A percentile compares a stretch with the other conserved stretches of the same genome.
phyloP scores from a whole-genome alignment of 106 monocot species.

The Dactylorhiza incarnata region DNA sequence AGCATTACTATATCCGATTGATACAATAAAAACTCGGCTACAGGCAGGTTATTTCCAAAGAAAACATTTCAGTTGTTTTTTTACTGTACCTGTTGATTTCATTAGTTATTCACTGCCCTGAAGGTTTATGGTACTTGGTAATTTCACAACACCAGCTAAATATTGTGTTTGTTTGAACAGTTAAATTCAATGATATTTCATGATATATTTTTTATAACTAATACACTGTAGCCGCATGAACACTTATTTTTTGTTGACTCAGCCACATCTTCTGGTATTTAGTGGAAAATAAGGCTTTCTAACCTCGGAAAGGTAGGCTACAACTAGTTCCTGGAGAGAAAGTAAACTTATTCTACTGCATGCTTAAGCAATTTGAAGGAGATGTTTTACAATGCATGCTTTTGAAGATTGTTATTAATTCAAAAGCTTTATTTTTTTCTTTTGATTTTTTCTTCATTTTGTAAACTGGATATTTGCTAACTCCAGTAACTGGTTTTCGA shows the following conservation, averaged over 20 bases:
- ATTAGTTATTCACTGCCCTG: not conserved
- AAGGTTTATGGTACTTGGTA: not conserved
- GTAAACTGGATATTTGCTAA: not conserved
- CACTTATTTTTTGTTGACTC: too few species aligned
- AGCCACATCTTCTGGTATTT: too few species aligned
- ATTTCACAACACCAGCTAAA: not conserved
- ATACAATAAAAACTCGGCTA: slow-evolving; percentile 95
- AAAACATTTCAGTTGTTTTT: not conserved
- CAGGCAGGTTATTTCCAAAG: slow-evolving; percentile 39
- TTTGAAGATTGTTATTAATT: too few species aligned
- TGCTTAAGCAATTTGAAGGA: too few species aligned
- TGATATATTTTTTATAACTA: too few species aligned
- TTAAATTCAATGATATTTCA: not conserved
- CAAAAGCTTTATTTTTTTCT: too few species aligned
- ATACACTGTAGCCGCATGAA: too few species aligned
- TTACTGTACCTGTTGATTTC: not conserved
- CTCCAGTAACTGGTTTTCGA: not conserved
- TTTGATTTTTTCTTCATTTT: not conserved
- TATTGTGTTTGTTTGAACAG: not conserved
- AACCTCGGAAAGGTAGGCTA: too few species aligned
- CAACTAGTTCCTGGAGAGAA: too few species aligned
- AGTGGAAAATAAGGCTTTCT: too few species aligned
- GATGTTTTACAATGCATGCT: too few species aligned
- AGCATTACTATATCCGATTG: slow-evolving; percentile 85
- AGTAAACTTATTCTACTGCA: too few species aligned